Evolutionary conservation across 2,329 filamentous ascomycete species (phyloP), one percentile per base, ranked within the genome.

Genomic region (Diaporthe amygdali): DNA sequence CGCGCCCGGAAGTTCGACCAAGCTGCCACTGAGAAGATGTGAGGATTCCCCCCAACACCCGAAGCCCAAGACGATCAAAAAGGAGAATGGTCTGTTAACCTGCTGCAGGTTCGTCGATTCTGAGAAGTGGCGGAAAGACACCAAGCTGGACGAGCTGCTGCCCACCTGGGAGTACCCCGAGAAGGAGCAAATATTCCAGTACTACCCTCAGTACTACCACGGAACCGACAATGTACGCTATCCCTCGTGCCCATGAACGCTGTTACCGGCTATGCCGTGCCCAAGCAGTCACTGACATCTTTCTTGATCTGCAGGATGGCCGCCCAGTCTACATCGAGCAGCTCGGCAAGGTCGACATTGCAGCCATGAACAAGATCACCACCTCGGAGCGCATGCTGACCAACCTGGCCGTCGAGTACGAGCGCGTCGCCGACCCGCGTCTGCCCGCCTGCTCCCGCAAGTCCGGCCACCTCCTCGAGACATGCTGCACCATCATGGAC

Each of bases 171-270:
- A 96, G 72, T 98, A 97, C 86, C 88, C 88, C 74, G 95, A 98
- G 88, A 96, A 96, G 83, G 78, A 89, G 69, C 82, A 96, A 80
- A 89, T 99, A 71, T 94, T 94, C 83, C 87, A 96, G 84, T 97
- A 93, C 88, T 99, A 99, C 85, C 94, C 94, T 59, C 96, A 99
- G 85, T 99, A 96, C 87, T 99, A 99, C 87, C 96, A 99, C 90
- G 98, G 98, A 87, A 96, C 91, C 15, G 94, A 96, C 84, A 95
- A 94, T 85, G 91, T 92, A 81, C 69, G 78, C 22, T 30, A 7
- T n/a, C 10, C 10, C 52, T 12, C 30, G 15, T 15, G 25, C n/a
- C 27, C 30, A 46, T 14, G 30, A 27, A 9, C 46, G 17, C 30
- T 7, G 17, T 12, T 20, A 27, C 5, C 10, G n/a, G 44, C 5